Conservation (phyloP, 352 stramenopile species). For the Globisporangium apiculatum region DNA sequence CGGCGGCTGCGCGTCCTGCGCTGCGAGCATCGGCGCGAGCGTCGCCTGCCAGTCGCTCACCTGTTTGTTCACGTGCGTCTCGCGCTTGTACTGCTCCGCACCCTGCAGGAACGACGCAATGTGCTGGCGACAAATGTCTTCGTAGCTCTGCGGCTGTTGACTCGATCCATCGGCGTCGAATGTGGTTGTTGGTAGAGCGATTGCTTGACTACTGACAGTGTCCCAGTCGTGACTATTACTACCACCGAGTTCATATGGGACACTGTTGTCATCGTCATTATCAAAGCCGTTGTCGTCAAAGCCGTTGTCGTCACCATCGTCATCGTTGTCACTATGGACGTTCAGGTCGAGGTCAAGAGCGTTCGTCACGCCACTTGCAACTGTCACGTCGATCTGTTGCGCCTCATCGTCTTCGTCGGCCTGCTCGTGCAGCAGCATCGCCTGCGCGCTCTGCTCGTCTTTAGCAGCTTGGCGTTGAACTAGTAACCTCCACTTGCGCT, state of each 20-base stretch:
- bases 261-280: not conserved
- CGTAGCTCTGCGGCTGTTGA: conserved; percentile 32
- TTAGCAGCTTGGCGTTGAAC: conserved; percentile 39
- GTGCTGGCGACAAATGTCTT: conserved; percentile 71
- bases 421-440: conserved; percentile 60
- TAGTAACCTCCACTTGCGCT: conserved; percentile 60
- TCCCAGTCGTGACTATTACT: conserved; percentile 1
- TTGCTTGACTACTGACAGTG: not conserved
- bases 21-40: conserved; percentile 57
- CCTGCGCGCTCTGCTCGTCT: conserved; percentile 51
- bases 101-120: conserved; percentile 77
- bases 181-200: no score
- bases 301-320: conserved; percentile 26
- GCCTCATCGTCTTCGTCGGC: conserved; percentile 62
- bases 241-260: not conserved
- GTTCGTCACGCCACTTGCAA: conserved; percentile 15
- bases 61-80: conserved; percentile 62
- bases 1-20: conserved; percentile 52
- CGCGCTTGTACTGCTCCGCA: conserved; percentile 71
- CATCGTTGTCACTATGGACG: conserved; percentile 10
- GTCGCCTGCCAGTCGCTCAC: conserved; percentile 77
- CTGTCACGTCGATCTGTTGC: conserved; percentile 25
- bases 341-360: conserved; percentile 28
- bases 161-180: no score
- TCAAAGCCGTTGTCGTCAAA: conserved; percentile 1